Percentiles rank a stretch among this genome's conserved stretches.
Evolutionary conservation across 139 green algal genomes (phyloP).

Genomic region (Yamagishiella unicocca): DNA sequence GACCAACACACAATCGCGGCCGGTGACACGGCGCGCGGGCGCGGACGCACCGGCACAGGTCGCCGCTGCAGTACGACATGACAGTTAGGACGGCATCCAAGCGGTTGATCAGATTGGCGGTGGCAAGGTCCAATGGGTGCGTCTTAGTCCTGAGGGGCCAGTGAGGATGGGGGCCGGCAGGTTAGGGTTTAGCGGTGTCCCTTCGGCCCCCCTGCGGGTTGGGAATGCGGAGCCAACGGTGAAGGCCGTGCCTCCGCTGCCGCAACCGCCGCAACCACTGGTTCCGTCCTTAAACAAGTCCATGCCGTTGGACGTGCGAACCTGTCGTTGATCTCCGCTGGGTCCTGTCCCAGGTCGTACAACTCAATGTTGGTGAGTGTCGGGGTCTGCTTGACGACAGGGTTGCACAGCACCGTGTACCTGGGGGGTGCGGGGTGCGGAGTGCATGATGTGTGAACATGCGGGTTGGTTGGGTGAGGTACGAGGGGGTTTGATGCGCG

Average conservation of each 20-base stretch:
- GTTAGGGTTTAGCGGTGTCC: no score
- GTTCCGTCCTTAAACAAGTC: no score
- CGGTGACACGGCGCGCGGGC: no score
- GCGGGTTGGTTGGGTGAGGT: not conserved
- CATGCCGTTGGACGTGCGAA: no score
- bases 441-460: not conserved
- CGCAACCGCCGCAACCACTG: no score
- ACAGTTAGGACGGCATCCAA: constrained; percentile 11
- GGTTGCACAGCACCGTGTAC: constrained; percentile 34
- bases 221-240: not conserved
- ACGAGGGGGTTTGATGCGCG: not conserved
- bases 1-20: not conserved
- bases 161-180: no score
- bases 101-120: not conserved
- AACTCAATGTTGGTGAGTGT: not conserved
- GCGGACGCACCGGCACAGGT: not conserved
- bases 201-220: no score
- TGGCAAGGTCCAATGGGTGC: not conserved
- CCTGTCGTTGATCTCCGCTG: constrained; percentile 17
- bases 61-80: constrained; percentile 18
- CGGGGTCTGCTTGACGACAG: not conserved
- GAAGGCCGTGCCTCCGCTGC: not conserved
- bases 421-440: not conserved
- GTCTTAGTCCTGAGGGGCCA: not conserved
- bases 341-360: constrained; percentile 15